These are phyloP conservation scores for Alternaria dauci DNA, from an alignment of 2,329 filamentous ascomycete species.

Conservation along the genomic window DNA sequence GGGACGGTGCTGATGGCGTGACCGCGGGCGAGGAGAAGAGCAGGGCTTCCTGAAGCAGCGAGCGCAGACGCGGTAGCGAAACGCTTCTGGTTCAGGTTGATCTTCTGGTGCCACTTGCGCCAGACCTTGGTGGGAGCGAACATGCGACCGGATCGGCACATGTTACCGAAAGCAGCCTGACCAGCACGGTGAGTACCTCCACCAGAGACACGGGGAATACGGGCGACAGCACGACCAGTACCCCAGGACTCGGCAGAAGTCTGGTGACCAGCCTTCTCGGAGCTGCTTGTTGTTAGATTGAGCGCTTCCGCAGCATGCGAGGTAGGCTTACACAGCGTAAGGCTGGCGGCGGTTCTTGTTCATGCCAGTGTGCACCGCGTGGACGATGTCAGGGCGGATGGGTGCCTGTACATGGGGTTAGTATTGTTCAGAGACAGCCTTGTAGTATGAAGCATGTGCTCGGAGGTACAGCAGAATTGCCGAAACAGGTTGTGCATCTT, in stretches of 20 bases:
- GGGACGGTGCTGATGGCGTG: conserved; percentile 92
- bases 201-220: conserved; percentile 99
- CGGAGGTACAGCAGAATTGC: neutral
- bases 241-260: conserved; percentile 99
- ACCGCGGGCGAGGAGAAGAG: conserved; percentile 94
- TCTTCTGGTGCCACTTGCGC: conserved; percentile 99
- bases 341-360: conserved; percentile 99
- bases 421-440: neutral
- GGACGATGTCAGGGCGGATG: conserved; percentile 98
- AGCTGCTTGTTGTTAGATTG: conserved; percentile 38
- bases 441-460: neutral
- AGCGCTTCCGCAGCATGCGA: conserved; percentile 4
- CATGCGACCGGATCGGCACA: conserved; percentile 99
- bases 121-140: conserved; percentile 99
- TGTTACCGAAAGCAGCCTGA: conserved; percentile 99
- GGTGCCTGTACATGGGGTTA: conserved; percentile 63
- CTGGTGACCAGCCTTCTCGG: conserved; percentile 99
- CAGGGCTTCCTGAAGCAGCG: conserved; percentile 92
- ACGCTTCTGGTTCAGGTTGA: conserved; percentile 98
- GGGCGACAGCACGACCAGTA: conserved; percentile 97
- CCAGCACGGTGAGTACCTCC: conserved; percentile 99
- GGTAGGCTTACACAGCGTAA: conserved; percentile 81
- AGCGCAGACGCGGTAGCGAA: conserved; percentile 98
- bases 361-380: conserved; percentile 98
- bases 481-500: neutral